Evolutionary conservation across 2,329 filamentous ascomycete genomes (phyloP).

Genomic region (Diplodia scrobiculata): DNA sequence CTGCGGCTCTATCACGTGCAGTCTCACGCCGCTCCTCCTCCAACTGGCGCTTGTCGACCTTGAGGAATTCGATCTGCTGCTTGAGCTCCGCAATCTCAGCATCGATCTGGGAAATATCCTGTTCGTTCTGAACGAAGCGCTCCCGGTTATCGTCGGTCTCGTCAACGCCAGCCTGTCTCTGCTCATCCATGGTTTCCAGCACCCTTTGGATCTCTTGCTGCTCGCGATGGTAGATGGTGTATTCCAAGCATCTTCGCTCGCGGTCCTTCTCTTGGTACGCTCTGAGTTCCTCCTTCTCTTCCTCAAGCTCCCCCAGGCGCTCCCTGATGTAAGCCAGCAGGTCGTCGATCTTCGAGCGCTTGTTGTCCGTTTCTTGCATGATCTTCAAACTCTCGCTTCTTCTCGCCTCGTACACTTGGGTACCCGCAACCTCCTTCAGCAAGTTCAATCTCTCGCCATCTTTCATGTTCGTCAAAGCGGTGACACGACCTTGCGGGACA

Average conservation of each 20-base stretch:
- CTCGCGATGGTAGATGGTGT: conserved; percentile 89
- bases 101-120: conserved; percentile 74
- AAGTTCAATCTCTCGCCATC: conserved; percentile 86
- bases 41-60: conserved; percentile 80
- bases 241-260: conserved; percentile 87
- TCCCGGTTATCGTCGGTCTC: conserved; percentile 79
- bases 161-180: conserved; percentile 78
- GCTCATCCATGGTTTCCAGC: conserved; percentile 79
- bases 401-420: conserved; percentile 92
- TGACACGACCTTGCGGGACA: conserved; percentile 94
- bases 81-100: conserved; percentile 76
- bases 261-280: conserved; percentile 94
- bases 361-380: conserved; percentile 94
- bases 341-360: conserved; percentile 91
- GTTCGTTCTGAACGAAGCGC: conserved; percentile 75
- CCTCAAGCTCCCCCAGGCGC: conserved; percentile 83
- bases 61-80: conserved; percentile 80
- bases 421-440: conserved; percentile 96
- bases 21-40: conserved; percentile 87
- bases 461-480: conserved; percentile 97
- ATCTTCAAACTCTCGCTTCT: conserved; percentile 92
- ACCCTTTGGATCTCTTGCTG: conserved; percentile 76
- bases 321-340: conserved; percentile 89
- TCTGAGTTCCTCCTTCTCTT: conserved; percentile 93
- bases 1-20: conserved; percentile 77